phyloP scores from a whole-genome alignment of 2,329 filamentous ascomycete genomes.

The Verticillium dahliae region DNA sequence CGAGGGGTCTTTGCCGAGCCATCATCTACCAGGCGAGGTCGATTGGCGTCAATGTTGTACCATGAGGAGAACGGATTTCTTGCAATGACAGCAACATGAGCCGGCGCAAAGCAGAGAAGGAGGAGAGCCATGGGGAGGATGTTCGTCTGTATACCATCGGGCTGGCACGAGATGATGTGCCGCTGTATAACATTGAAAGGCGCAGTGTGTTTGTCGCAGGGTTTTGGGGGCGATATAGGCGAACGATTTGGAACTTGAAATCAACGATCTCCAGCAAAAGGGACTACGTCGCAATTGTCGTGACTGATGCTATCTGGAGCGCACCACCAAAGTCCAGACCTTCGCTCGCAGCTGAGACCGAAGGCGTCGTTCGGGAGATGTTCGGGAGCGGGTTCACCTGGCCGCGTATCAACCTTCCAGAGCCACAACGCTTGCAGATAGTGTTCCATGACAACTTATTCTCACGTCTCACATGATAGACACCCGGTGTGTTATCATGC shows the following conservation, averaged over 20 bases:
- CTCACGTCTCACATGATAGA: neutral
- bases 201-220: neutral
- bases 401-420: too few relatives aligned
- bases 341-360: too few relatives aligned
- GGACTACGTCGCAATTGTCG: too few relatives aligned
- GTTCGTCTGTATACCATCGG: neutral
- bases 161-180: neutral
- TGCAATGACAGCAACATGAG: neutral
- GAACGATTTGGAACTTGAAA: too few relatives aligned
- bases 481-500: neutral
- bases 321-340: too few relatives aligned
- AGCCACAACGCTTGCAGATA: too few relatives aligned
- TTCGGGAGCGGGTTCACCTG: too few relatives aligned
- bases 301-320: too few relatives aligned
- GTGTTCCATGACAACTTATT: neutral
- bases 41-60: constrained; percentile 65
- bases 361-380: too few relatives aligned
- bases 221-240: neutral
- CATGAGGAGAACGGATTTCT: constrained; percentile 30
- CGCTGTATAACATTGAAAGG: constrained; percentile 1
- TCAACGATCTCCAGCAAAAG: too few relatives aligned
- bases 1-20: constrained; percentile 66
- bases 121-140: neutral
- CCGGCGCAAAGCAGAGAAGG: neutral
- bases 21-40: constrained; percentile 71